Conservation (phyloP, 2,329 filamentous ascomycete genomes). For the Raffaelea ambrosiae region DNA sequence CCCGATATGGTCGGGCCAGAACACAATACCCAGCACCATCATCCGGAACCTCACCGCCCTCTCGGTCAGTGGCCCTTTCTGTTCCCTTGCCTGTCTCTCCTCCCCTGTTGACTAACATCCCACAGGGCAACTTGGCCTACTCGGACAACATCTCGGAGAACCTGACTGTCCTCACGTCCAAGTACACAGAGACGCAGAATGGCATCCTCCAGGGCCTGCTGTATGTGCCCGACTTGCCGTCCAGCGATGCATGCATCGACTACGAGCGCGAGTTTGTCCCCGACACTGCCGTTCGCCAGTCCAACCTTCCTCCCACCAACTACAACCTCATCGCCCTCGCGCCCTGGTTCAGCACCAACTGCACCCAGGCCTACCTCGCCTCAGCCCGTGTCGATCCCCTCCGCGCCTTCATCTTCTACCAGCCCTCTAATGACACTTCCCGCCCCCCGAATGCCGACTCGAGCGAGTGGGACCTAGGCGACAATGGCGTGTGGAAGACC, state of each 20-base stretch:
- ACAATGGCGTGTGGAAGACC: constrained; percentile 62
- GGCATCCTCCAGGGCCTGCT: constrained; percentile 67
- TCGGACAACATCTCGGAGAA: constrained; percentile 44
- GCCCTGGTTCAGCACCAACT: constrained; percentile 72
- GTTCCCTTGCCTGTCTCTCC: not conserved
- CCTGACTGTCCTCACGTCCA: constrained; percentile 68
- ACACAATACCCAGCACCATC: constrained; percentile 42
- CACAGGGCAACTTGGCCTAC: constrained; percentile 39
- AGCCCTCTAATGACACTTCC: constrained; percentile 43
- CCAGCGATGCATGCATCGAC: constrained; percentile 52
- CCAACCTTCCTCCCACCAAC: constrained; percentile 59
- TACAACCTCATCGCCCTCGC: constrained; percentile 75
- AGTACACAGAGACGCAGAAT: constrained; percentile 49
- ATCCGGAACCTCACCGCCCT: constrained; percentile 48
- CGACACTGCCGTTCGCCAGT: constrained; percentile 61
- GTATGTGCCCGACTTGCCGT: constrained; percentile 67
- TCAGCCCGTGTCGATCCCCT: constrained; percentile 50
- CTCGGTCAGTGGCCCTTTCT: constrained; percentile 33
- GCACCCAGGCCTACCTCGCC: constrained; percentile 64
- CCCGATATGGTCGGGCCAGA: constrained; percentile 42
- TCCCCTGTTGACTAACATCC: not conserved
- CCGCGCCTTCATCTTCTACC: constrained; percentile 56
- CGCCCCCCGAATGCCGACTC: constrained; percentile 60
- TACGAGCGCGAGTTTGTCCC: constrained; percentile 61
- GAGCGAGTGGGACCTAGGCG: constrained; percentile 60